Evolutionary conservation across 495 filamentous ascomycete species (phyloP), one percentile per base, ranked within the genome.

Genomic region (Neurospora sp.): DNA sequence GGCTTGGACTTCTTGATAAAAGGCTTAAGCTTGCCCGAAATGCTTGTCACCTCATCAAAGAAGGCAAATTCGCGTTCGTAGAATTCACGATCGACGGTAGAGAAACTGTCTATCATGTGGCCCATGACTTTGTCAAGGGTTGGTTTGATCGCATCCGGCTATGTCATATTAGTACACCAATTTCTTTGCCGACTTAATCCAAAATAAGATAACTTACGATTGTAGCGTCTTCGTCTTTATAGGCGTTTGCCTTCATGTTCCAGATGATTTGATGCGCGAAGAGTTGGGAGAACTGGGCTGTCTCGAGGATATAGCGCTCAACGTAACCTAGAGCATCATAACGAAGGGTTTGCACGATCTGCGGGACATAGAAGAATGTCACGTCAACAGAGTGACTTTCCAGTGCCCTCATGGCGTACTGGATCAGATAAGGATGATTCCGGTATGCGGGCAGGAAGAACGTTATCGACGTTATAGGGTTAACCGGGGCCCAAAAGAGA

Each of bases 241-340:
- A 99, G 3, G 94, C 90, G 79, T 99, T 99, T 27, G 96, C 96
- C 78, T 97, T 98, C 91, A 99, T 99, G 79, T 98, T 99, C 96
- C 96, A 99, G 74, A 99, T 98, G 73, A 99, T 98, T 73, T 99
- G 96, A 81, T 99, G 96, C 8, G 96, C 94, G 80, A 99, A 99
- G 1, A 98, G 84, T 79, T 98, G 96, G 35, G 95, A 98, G 77
- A 96, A 93, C 75, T 95, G 94, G 2, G 93, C 94, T 4, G 96
- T 97, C 83, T 99, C 96, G 31, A 97, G 86, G 39, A 98, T 98
- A 75, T 98, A 98, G 73, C 96, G 87, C 78, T 98, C 94, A 1
- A 97, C 94, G 79, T 98, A 98, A 47, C 96, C 96, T 65, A 99
- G 83, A 35, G 88, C 89, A 84, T 99, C 96, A 76, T 97, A 97